Conservation (phyloP, 2,329 filamentous ascomycete genomes). For the Aspergillus niger region DNA sequence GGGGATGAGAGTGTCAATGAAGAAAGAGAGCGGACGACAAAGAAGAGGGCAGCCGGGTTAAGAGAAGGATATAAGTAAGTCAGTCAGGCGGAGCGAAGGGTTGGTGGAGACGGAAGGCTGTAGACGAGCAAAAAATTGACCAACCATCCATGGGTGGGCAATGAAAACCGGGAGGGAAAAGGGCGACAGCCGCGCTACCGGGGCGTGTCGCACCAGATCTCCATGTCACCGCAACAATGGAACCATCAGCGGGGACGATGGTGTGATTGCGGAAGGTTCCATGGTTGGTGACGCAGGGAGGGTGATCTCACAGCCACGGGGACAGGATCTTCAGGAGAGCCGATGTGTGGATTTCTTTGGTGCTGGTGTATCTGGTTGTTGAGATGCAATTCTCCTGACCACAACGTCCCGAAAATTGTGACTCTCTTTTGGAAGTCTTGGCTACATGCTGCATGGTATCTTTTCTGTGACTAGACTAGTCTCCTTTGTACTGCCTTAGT, state of each 20-base stretch:
- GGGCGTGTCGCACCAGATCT: constrained; percentile 17
- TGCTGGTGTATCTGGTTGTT: no score
- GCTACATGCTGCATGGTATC: no score
- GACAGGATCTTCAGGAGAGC: not conserved
- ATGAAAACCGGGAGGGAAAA: constrained; percentile 27
- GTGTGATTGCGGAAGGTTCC: constrained; percentile 22
- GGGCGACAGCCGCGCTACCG: constrained; percentile 17
- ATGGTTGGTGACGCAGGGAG: not conserved
- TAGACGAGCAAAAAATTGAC: constrained; percentile 2
- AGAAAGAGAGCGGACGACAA: not conserved
- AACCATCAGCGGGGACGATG: constrained; percentile 27
- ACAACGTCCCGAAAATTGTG: no score
- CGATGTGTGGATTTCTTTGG: not conserved
- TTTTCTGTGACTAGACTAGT: no score
- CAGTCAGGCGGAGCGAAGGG: not conserved
- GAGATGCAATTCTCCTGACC: no score
- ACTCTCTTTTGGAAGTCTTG: no score
- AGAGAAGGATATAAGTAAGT: constrained; percentile 16
- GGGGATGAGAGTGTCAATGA: not conserved
- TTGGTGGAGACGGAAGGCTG: constrained; percentile 14
- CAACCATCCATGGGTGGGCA: constrained; percentile 2
- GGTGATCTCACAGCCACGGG: not conserved
- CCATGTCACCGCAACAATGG: constrained; percentile 26
- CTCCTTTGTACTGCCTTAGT: no score
- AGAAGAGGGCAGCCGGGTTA: not conserved